Evolutionary conservation across 768 basidiomycete genomes (phyloP).

Genomic region (Trametes villosa): DNA sequence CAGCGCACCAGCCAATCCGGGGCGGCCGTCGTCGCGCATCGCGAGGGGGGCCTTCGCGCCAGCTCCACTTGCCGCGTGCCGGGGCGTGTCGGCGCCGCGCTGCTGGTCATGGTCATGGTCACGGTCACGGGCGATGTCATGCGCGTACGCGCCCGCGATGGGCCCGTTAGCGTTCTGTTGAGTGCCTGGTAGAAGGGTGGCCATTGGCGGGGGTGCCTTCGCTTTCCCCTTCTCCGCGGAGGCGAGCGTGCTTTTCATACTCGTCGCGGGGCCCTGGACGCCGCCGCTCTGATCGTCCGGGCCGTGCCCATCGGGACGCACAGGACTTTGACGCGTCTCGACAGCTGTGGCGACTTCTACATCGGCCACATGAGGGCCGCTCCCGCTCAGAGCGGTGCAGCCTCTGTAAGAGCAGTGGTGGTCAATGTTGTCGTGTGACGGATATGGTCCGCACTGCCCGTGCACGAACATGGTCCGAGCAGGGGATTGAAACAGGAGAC

Average conservation of each 20-base stretch:
- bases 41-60: neutral
- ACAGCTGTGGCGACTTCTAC: neutral
- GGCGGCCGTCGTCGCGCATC: conserved; percentile 1
- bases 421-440: neutral
- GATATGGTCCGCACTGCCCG: neutral
- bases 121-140: neutral
- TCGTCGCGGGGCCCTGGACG: neutral
- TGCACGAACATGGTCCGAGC: neutral
- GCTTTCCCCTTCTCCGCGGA: conserved; percentile 2
- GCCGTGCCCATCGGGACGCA: conserved; percentile 3
- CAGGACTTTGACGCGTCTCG: conserved; percentile 9
- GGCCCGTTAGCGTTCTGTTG: neutral
- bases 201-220: neutral
- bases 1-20: conserved; percentile 4
- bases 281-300: conserved; percentile 8
- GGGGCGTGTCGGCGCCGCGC: neutral
- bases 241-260: conserved; percentile 3
- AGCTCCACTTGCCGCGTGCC: conserved; percentile 19
- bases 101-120: conserved; percentile 1
- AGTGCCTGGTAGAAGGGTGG: neutral
- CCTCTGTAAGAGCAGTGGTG: neutral
- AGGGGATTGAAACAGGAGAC: neutral
- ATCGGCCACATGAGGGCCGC: neutral
- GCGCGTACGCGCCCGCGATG: neutral
- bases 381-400: neutral